Evolutionary conservation across 176 grass and related monocot genomes (phyloP), one percentile per base, ranked within the genome.

Genomic region (Raddia distichophylla): DNA sequence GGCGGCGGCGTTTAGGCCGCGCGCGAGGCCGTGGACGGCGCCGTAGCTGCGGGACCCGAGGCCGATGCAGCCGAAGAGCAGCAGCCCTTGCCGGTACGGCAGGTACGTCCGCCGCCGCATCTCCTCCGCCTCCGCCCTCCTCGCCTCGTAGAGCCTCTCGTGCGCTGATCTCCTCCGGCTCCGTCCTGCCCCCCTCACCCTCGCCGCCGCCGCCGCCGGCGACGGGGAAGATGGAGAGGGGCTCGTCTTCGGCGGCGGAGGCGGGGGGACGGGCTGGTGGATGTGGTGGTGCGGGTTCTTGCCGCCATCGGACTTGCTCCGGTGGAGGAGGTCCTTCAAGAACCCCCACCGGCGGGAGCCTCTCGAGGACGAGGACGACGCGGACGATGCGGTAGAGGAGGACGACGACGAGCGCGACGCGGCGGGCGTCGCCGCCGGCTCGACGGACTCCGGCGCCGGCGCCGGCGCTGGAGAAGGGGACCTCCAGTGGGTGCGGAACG

Each of bases 51-150:
- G 91, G 49, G 83, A 74, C 35, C 82, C 83, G 27, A 95, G 80
- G 9, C 93, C 93, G 70, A 99, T 84, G 85, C 93, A 99, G 5
- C 96, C 91, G 57, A 99, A 84, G 18, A 89, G 66, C 6, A 89
- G 73, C n/a, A 93, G 63, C 5, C 96, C 96, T 59, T 93, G 93
- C 10, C 96, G 85, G 83, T 99, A 99, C 61, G 93, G 93, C 77
- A 99, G 57, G 91, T 85, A 91, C n/a, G 96, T 99, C n/a, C 93
- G 85, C 48, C 89, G 92, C 50, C 96, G 86, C 96, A 95, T 91
- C 84, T 95, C 96, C 83, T 99, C 91, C 4, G 91, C 85, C 67
- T 99, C 89, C 0, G 96, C 96, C 0, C 96, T 85, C 62, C 90
- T 89, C 69, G 90, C 87, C 63, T 88, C 86, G 89, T 99, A 99